Base-by-base conservation (phyloP, 1,284 basidiomycete genomes). In the Moesziomyces antarcticus region DNA sequence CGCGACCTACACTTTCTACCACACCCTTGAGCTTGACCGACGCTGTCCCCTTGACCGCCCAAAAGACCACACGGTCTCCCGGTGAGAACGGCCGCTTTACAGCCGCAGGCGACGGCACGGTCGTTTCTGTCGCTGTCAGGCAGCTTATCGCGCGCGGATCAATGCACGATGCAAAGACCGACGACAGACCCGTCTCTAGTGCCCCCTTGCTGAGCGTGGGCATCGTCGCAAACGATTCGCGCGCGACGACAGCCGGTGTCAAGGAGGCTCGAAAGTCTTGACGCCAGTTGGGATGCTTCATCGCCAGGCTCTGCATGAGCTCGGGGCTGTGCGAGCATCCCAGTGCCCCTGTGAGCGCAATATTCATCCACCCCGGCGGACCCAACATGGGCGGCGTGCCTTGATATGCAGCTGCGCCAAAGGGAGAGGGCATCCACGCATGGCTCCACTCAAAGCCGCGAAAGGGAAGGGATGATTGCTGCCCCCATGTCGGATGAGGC, bases 61-160 rank as follows among this genome's bases (percentile, higher is more conserved):
- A 73, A 35, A 73, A 73, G 0, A 73, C 61, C 51, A 73, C 71
- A 37, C 58, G 45, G 25, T 56, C 60, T 7, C 71, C 71, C 1
- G 49, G 56, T 2, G 47, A 54, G 37, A 68, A 55, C 1, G 71
- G 65, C 27, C 48, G 41, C 35, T 58, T 65, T 43, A 35, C 13
- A 1, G 27, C 9, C 3, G 22, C 24, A 2, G n/a, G 1, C 1
- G 25, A 8, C n/a, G 24, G n/a, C 6, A 9, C 30, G 10, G 22
- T 1, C 5, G 1, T 13, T 5, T 55, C 27, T n/a, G 25, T 3
- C 16, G 24, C 3, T 0, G 8, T 41, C 43, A 18, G 25, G 16
- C 37, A 40, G 37, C 14, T 40, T 40, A 1, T 14, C 1, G 37
- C 16, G 37, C 6, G 7, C 1, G 37, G 18, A 18, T 40, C 14